phyloP scores from a whole-genome alignment of 805 yeast species.

The Ogataea naganishii region DNA sequence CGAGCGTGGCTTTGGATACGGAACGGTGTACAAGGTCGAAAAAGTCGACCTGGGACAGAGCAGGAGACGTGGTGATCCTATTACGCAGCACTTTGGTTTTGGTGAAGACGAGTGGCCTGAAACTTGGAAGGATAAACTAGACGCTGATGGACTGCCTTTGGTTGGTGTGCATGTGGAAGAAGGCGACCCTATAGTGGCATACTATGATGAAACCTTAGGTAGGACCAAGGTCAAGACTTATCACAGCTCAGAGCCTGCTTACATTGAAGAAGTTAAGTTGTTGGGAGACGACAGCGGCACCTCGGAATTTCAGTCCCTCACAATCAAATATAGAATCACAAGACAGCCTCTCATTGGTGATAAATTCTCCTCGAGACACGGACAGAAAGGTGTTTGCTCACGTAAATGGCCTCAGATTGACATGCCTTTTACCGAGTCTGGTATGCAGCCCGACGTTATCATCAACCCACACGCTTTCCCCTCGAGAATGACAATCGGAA shows the following conservation, averaged over 20 bases:
- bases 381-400: conserved; percentile 97
- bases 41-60: conserved; percentile 72
- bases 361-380: conserved; percentile 95
- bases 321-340: conserved; percentile 84
- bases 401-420: conserved; percentile 96
- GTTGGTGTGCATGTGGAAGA: conserved; percentile 84
- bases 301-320: conserved; percentile 72
- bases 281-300: conserved; percentile 77
- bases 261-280: conserved; percentile 89
- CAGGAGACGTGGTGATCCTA: conserved; percentile 88
- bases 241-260: conserved; percentile 91
- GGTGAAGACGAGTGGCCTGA: conserved; percentile 92
- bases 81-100: conserved; percentile 89
- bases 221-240: conserved; percentile 88
- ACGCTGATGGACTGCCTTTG: conserved; percentile 86
- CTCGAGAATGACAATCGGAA: conserved; percentile 99
- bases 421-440: conserved; percentile 94
- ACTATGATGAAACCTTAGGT: conserved; percentile 82
- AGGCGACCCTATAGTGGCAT: conserved; percentile 95
- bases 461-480: conserved; percentile 99
- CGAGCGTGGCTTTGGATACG: conserved; percentile 96
- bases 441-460: conserved; percentile 95
- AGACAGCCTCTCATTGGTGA: conserved; percentile 95
- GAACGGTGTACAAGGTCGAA: conserved; percentile 92
- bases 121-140: conserved; percentile 81